Evolutionary conservation across 208 protist species (phyloP), one percentile per base, ranked within the genome.

Genomic region (Trypanosoma scelopori): DNA sequence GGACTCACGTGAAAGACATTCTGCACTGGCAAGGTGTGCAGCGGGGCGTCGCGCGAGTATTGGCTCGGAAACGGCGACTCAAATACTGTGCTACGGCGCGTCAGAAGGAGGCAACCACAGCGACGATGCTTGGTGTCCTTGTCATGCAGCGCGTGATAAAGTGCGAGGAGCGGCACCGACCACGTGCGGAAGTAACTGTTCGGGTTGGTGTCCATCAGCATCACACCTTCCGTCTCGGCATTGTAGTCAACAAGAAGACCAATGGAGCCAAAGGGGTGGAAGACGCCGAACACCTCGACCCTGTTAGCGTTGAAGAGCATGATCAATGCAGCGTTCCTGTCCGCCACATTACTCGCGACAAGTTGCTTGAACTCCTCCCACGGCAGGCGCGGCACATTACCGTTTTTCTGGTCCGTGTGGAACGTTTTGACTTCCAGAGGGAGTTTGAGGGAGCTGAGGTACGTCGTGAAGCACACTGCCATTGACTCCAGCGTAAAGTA

Each of bases 1-100:
- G 89, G 85, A 48, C 84, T 92, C 25, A 94, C 85, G 51, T 89
- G 89, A 50, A 94, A 94, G 43, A 85, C 59, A 60, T 94, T 92
- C 64, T 90, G 85, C 53, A 94, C 81, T 0, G 89, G 89, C 39
- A 92, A 65, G 13, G 90, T 62, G 42, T 86, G 72, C 12, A 94
- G 78, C 27, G 65, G 57, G 61, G 82, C 89, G 53, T 78, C 51
- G 23, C 80, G 71, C 6, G 65, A 76, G 57, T 86, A 78, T 41
- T 81, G 61, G 12, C 57, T 45, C 16, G 79, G 73, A 56, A 93
- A 89, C 39, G 11, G 50, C 32, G 25, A 37, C 30, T 53, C 59
- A 47, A 37, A 20, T 27, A 55, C 35, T 47, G n/a, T 46, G 41
- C 28, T 52, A 37, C 63, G 56, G 5, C 71, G 65, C 5, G 69